Conservation (phyloP, 768 basidiomycete species). For the Infundibulicybe gibba region DNA sequence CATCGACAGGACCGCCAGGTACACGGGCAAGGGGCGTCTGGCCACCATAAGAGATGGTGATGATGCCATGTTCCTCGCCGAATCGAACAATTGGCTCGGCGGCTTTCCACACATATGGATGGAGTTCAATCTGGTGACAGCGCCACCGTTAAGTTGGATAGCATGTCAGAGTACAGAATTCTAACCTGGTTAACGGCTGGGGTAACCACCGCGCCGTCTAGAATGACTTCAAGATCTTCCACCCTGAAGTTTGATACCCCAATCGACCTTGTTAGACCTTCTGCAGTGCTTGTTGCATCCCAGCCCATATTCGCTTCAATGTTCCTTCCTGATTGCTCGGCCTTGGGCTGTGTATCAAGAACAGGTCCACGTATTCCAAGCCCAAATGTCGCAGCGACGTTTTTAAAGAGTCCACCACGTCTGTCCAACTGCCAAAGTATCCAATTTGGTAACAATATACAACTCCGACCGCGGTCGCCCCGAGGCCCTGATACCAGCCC, state of each 20-base stretch:
- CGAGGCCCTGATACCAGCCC: constrained; percentile 44
- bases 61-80: constrained; percentile 54
- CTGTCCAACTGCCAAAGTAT: constrained; percentile 33
- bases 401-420: constrained; percentile 47
- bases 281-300: constrained; percentile 52
- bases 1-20: constrained; percentile 57
- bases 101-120: constrained; percentile 68
- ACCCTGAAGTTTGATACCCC: constrained; percentile 70
- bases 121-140: constrained; percentile 51
- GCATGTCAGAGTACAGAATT: background rate
- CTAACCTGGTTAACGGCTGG: constrained; percentile 71
- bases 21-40: constrained; percentile 39
- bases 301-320: constrained; percentile 53
- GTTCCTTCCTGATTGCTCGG: constrained; percentile 31
- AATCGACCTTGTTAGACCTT: constrained; percentile 51
- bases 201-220: constrained; percentile 45
- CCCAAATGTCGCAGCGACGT: constrained; percentile 52
- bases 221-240: constrained; percentile 46
- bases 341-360: constrained; percentile 52
- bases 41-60: constrained; percentile 64
- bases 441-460: constrained; percentile 62
- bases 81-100: constrained; percentile 53
- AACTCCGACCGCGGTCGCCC: constrained; percentile 50
- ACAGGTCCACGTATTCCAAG: constrained; percentile 57
- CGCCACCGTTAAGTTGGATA: background rate